Conservation (phyloP, 257 asterid species). For the Primulina huaijiensis region DNA sequence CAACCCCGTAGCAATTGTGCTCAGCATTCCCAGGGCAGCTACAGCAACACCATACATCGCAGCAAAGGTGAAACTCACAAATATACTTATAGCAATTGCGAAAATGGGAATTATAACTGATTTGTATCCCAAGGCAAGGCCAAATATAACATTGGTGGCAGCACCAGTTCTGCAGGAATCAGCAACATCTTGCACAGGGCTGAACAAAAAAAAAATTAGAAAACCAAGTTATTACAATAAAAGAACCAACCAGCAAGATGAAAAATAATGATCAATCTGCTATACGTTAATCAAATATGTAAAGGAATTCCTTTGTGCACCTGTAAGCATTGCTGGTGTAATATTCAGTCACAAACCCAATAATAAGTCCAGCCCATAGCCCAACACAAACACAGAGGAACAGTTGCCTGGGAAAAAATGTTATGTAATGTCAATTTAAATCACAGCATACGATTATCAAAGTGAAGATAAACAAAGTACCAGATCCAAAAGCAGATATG, state of each 20-base stretch:
- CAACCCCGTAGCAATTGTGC: slow-evolving; percentile 91
- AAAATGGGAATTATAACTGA: slow-evolving; percentile 89
- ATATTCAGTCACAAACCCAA: slow-evolving; percentile 86
- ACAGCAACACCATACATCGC: slow-evolving; percentile 93
- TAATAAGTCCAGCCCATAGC: slow-evolving; percentile 95
- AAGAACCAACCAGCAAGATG: not conserved
- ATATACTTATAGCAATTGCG: slow-evolving; percentile 76
- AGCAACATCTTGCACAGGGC: slow-evolving; percentile 91
- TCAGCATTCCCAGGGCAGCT: slow-evolving; percentile 92
- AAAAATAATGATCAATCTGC: not conserved
- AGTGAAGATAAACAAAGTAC: not conserved
- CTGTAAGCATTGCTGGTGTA: slow-evolving; percentile 95
- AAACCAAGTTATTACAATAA: not conserved
- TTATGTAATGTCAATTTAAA: slow-evolving; percentile 1
- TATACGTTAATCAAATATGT: slow-evolving; percentile 2
- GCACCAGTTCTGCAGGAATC: slow-evolving; percentile 98
- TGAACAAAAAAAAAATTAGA: slow-evolving; percentile 10
- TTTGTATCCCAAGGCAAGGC: slow-evolving; percentile 92
- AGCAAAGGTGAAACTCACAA: slow-evolving; percentile 83
- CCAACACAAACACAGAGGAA: slow-evolving; percentile 86
- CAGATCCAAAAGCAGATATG: not conserved
- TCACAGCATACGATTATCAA: slow-evolving; percentile 9
- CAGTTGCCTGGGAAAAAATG: slow-evolving; percentile 56
- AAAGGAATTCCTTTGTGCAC: slow-evolving; percentile 29
- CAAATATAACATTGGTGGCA: slow-evolving; percentile 87